Evolutionary conservation across 805 yeast genomes (phyloP).

Genomic region (Barnettozyma wickerhamii): DNA sequence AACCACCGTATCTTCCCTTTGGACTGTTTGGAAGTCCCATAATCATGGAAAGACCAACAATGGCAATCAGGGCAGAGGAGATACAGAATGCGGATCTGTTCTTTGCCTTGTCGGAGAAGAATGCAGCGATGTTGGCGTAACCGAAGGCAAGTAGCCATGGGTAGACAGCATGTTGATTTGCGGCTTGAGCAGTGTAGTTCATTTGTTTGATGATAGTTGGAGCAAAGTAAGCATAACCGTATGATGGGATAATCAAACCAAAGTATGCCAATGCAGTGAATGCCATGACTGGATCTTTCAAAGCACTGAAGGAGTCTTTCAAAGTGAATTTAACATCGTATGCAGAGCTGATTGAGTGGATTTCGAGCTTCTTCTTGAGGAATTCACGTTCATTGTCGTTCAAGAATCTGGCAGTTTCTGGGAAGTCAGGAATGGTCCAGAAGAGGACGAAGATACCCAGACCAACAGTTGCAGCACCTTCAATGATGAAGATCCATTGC

Average conservation of each 20-base stretch:
- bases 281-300: constrained; percentile 55
- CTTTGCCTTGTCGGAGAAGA: constrained; percentile 51
- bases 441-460: constrained; percentile 32
- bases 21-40: constrained; percentile 32
- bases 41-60: constrained; percentile 32
- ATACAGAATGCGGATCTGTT: constrained; percentile 40
- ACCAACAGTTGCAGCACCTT: constrained; percentile 42
- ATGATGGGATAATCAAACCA: constrained; percentile 36
- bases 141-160: constrained; percentile 83
- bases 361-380: constrained; percentile 32
- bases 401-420: constrained; percentile 37
- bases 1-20: constrained; percentile 38
- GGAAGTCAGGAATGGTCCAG: constrained; percentile 40
- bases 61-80: constrained; percentile 29
- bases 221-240: constrained; percentile 42
- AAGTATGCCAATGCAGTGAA: constrained; percentile 31
- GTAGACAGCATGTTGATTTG: constrained; percentile 78
- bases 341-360: constrained; percentile 34
- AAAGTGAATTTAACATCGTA: constrained; percentile 30
- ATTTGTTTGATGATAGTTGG: constrained; percentile 36
- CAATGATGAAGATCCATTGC: constrained; percentile 49
- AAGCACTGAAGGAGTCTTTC: constrained; percentile 35
- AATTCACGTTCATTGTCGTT: constrained; percentile 36
- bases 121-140: constrained; percentile 56
- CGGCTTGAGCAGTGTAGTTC: constrained; percentile 60